Percentiles rank a stretch among this genome's conserved stretches.
These are phyloP conservation scores for Fusarium pseudoanthophilum DNA, from an alignment of 2,329 filamentous ascomycete genomes.

Conservation along the genomic window DNA sequence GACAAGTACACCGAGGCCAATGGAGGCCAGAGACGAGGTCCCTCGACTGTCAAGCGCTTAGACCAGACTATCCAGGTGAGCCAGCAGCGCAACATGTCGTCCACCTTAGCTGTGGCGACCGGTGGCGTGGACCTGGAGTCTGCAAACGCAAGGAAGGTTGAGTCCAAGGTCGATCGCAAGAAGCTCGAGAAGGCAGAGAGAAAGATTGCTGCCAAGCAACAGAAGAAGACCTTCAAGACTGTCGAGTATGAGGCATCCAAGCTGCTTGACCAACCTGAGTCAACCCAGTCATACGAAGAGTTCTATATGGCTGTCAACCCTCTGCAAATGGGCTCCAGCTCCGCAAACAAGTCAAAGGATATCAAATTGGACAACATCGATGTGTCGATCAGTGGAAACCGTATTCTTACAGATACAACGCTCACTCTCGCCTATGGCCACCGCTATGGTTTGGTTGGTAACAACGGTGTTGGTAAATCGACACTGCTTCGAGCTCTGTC, in stretches of 20 bases:
- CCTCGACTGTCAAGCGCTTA: conserved; percentile 82
- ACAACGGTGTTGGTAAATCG: conserved; percentile 99
- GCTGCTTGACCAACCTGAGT: conserved; percentile 83
- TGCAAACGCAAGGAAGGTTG: conserved; percentile 90
- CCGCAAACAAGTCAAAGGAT: conserved; percentile 93
- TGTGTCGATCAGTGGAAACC: conserved; percentile 87
- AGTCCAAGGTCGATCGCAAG: conserved; percentile 97
- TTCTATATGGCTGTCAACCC: conserved; percentile 99
- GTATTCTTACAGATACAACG: conserved; percentile 91
- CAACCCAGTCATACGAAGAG: conserved; percentile 94
- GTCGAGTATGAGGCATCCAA: conserved; percentile 97
- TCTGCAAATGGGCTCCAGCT: conserved; percentile 80
- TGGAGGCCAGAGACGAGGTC: conserved; percentile 76
- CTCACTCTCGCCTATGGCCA: conserved; percentile 91
- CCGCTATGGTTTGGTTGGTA: conserved; percentile 95
- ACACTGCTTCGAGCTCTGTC: conserved; percentile 93
- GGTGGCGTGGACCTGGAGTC: conserved; percentile 92
- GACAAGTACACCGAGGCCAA: conserved; percentile 80
- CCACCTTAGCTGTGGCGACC: conserved; percentile 87
- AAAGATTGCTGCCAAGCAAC: conserved; percentile 98
- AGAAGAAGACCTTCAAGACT: conserved; percentile 97
- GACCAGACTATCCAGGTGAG: conserved; percentile 96
- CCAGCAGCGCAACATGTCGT: conserved; percentile 94
- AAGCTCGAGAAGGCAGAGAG: conserved; percentile 98
- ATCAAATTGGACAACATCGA: conserved; percentile 98